A percentile compares a stretch with the other conserved stretches of the same genome.
Conservation (phyloP, 2,329 filamentous ascomycete genomes). For the Verruconis gallopava region DNA sequence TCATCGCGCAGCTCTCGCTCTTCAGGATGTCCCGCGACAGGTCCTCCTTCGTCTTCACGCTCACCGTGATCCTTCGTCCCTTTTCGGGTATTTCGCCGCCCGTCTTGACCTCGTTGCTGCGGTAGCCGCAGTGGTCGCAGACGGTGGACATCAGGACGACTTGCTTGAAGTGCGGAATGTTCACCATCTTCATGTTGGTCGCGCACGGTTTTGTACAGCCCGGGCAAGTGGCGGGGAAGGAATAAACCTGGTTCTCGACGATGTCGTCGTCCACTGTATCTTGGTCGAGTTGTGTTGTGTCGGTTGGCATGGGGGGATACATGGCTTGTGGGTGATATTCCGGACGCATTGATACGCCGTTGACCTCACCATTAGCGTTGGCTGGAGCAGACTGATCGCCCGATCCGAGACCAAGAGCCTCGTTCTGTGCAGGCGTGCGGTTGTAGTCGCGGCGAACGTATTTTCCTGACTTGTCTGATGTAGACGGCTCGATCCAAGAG, state of each 20-base stretch:
- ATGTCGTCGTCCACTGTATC: constrained; percentile 57
- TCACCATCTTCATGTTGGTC: constrained; percentile 98
- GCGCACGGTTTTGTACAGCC: constrained; percentile 76
- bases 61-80: constrained; percentile 70
- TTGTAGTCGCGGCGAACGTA: constrained; percentile 78
- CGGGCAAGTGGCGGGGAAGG: constrained; percentile 81
- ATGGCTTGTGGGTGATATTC: constrained; percentile 38
- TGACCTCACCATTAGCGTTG: constrained; percentile 20
- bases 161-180: constrained; percentile 96
- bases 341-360: constrained; percentile 38
- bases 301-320: constrained; percentile 28
- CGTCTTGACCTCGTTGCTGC: constrained; percentile 94
- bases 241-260: constrained; percentile 82
- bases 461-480: constrained; percentile 64
- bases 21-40: constrained; percentile 90
- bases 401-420: constrained; percentile 59
- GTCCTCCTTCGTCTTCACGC: constrained; percentile 56
- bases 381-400: constrained; percentile 15
- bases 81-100: constrained; percentile 81
- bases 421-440: constrained; percentile 76
- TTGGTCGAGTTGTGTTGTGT: constrained; percentile 19
- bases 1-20: constrained; percentile 78
- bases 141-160: constrained; percentile 92
- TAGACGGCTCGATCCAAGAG: constrained; percentile 86
- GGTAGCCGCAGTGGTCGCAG: constrained; percentile 84